These are phyloP conservation scores for Dictyostelium intermedium DNA, from an alignment of 78 protist genomes.

Conservation along the genomic window DNA sequence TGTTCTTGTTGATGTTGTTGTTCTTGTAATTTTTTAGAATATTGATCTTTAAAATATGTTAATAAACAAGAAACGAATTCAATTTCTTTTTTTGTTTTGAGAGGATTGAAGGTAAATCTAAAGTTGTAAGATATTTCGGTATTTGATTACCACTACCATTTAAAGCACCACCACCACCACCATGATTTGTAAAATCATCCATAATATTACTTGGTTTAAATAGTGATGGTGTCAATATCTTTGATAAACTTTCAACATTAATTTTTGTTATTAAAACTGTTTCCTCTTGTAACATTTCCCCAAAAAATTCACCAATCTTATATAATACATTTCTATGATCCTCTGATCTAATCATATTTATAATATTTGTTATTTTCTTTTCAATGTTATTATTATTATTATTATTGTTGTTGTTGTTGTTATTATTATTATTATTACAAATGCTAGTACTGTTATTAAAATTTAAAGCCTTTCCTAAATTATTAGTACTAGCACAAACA, in stretches of 20 bases:
- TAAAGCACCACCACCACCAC: neutral
- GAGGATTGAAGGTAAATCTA: neutral
- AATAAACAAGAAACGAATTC: neutral
- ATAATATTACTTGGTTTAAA: neutral
- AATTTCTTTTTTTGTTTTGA: slow-evolving; percentile 13
- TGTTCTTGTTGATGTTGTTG: neutral
- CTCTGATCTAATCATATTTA: neutral
- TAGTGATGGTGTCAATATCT: slow-evolving; percentile 51
- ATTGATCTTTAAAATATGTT: neutral
- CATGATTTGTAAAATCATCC: neutral
- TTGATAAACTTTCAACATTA: slow-evolving; percentile 31
- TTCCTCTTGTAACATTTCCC: slow-evolving; percentile 2
- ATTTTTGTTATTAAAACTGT: slow-evolving; percentile 11
- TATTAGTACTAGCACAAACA: neutral
- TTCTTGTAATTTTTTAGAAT: neutral
- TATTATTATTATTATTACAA: neutral
- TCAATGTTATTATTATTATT: neutral
- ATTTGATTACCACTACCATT: neutral
- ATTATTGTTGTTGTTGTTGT: neutral
- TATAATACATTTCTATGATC: slow-evolving; percentile 10
- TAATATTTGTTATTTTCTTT: neutral
- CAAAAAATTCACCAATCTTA: slow-evolving; percentile 45
- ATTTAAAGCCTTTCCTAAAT: neutral
- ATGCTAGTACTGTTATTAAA: neutral
- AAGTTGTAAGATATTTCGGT: neutral